phyloP scores from a whole-genome alignment of 495 filamentous ascomycete genomes.

The Glutinoglossum americanum region DNA sequence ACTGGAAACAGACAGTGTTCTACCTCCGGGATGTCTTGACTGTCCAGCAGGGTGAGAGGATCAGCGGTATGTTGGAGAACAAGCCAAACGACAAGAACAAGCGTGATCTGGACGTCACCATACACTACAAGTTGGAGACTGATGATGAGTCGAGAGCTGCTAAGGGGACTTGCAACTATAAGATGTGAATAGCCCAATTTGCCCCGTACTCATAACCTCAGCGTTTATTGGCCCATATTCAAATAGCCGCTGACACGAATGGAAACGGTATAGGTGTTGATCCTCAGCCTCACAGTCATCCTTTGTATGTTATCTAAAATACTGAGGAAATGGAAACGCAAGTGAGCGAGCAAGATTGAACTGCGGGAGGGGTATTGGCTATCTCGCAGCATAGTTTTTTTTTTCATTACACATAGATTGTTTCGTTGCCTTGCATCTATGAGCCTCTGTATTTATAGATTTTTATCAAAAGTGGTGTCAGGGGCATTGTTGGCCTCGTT shows the following conservation, averaged over 20 bases:
- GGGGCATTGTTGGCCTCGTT: no score
- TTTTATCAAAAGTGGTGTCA: no score
- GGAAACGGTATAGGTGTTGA: not conserved
- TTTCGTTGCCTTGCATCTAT: no score
- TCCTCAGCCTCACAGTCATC: not conserved
- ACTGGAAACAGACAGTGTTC: constrained; percentile 29
- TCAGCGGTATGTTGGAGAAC: constrained; percentile 29
- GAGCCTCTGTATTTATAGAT: no score
- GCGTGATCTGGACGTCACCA: constrained; percentile 79
- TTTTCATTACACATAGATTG: no score
- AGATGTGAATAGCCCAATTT: constrained; percentile 42
- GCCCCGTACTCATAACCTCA: not conserved
- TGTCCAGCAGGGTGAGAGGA: constrained; percentile 47
- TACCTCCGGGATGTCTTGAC: constrained; percentile 34
- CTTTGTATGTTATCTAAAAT: not conserved
- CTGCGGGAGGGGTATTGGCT: no score
- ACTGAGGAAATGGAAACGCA: not conserved
- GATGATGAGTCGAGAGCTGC: constrained; percentile 44
- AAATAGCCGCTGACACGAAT: not conserved
- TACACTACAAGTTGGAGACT: constrained; percentile 63
- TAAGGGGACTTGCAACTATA: constrained; percentile 57
- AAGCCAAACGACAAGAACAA: constrained; percentile 77
- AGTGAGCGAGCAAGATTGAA: not conserved
- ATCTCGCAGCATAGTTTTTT: no score
- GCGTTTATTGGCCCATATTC: not conserved